These are phyloP conservation scores for Benincasa hispida DNA, from an alignment of 306 rosid genomes.

Conservation along the genomic window DNA sequence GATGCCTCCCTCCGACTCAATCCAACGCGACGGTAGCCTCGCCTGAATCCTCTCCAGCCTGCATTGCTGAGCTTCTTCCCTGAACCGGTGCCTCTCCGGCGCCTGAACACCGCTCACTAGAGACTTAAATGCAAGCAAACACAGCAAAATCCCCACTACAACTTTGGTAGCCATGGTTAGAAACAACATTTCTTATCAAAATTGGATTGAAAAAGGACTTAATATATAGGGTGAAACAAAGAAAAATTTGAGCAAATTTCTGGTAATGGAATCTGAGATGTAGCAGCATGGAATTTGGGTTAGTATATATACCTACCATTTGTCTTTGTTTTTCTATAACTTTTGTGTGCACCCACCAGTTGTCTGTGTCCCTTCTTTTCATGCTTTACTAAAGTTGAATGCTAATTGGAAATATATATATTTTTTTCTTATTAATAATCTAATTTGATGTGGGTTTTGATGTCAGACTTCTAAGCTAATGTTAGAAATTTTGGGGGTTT, in stretches of 20 bases:
- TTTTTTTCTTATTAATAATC: too few relatives aligned
- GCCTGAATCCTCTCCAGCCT: background rate
- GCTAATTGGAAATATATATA: too few relatives aligned
- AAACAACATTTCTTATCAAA: background rate
- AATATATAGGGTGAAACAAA: background rate
- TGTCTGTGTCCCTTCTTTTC: background rate
- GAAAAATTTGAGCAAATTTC: background rate
- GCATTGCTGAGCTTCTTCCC: slow-evolving; percentile 13
- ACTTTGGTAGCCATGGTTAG: slow-evolving; percentile 9
- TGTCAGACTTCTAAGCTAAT: too few relatives aligned
- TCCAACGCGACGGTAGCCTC: background rate
- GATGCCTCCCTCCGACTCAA: slow-evolving; percentile 12
- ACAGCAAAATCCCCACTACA: background rate
- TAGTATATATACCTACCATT: background rate
- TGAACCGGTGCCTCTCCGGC: background rate
- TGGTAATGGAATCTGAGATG: background rate
- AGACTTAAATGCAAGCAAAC: background rate
- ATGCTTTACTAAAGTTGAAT: background rate
- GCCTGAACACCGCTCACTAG: background rate
- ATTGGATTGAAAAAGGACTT: background rate
- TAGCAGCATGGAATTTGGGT: background rate
- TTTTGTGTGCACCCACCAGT: background rate
- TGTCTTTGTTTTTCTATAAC: background rate
- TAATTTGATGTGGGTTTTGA: too few relatives aligned
- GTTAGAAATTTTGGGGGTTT: too few relatives aligned